Conservation (phyloP, 495 filamentous ascomycete species). For the Pseudoneurospora amorphoporcata region DNA sequence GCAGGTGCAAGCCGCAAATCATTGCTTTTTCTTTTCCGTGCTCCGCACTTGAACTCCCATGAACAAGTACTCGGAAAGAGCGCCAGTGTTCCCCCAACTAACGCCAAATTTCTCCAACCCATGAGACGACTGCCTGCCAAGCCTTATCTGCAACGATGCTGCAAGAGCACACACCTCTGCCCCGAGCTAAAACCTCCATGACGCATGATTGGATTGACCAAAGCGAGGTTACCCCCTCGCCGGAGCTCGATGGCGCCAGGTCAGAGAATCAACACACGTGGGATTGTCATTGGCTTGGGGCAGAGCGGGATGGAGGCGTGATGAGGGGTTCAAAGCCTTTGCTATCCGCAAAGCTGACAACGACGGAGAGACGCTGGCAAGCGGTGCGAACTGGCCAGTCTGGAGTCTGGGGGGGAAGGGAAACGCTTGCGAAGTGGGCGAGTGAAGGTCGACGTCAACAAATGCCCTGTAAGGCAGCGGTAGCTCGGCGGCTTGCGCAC, state of each 20-base stretch:
- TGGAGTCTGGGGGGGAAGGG: neutral
- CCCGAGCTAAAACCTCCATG: neutral
- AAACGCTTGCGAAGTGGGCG: neutral
- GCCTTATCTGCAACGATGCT: neutral
- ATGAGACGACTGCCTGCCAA: neutral
- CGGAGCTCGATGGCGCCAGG: neutral
- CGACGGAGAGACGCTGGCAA: neutral
- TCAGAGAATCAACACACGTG: neutral
- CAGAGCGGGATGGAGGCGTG: neutral
- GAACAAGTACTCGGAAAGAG: neutral
- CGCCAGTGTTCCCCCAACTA: neutral
- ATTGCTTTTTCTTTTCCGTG: neutral
- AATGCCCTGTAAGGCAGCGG: neutral
- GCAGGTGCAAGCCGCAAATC: neutral
- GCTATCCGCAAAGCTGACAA: neutral
- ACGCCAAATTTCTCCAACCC: neutral
- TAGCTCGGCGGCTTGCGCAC: neutral
- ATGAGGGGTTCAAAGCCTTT: neutral
- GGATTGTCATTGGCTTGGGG: neutral
- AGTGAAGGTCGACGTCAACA: neutral
- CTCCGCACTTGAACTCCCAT: neutral
- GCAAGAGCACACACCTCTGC: neutral
- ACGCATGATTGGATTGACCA: neutral
- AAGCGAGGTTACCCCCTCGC: neutral
- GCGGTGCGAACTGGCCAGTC: neutral